phyloP scores from a whole-genome alignment of 306 rosid species.

The Purshia tridentata region DNA sequence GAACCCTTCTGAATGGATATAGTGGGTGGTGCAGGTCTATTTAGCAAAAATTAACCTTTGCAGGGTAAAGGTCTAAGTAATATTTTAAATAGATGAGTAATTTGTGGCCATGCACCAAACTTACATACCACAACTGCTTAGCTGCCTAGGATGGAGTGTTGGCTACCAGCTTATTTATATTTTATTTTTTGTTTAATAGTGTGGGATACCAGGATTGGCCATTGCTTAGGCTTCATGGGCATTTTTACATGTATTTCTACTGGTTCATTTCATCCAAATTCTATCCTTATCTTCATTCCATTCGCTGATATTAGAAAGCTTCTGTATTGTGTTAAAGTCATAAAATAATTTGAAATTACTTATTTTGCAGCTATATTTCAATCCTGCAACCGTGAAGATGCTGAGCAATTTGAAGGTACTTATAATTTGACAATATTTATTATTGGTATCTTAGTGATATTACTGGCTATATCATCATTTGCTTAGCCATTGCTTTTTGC shows the following conservation, averaged over 20 bases:
- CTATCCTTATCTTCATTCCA: background rate
- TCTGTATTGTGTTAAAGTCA: background rate
- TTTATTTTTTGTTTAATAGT: background rate
- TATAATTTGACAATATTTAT: slow-evolving; percentile 21
- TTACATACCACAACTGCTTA: background rate
- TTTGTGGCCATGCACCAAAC: background rate
- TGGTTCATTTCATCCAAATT: slow-evolving; percentile 11
- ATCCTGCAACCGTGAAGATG: slow-evolving; percentile 99
- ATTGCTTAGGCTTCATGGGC: slow-evolving; percentile 10
- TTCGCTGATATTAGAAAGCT: slow-evolving; percentile 6
- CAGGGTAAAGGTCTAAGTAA: background rate
- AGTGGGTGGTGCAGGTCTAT: background rate
- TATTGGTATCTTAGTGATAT: slow-evolving; percentile 14
- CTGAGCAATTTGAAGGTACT: slow-evolving; percentile 96
- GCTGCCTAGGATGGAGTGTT: background rate
- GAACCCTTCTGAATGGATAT: background rate
- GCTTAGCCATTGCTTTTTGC: slow-evolving; percentile 16
- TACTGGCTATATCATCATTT: slow-evolving; percentile 15
- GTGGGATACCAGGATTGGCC: background rate
- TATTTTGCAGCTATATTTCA: slow-evolving; percentile 87
- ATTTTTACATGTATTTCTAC: slow-evolving; percentile 8
- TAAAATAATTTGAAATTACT: slow-evolving; percentile 5
- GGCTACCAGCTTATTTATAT: background rate
- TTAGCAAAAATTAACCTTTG: background rate
- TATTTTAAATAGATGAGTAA: background rate